Conservation (phyloP, 2,329 filamentous ascomycete species). For the Cladobotryum protrusum region DNA sequence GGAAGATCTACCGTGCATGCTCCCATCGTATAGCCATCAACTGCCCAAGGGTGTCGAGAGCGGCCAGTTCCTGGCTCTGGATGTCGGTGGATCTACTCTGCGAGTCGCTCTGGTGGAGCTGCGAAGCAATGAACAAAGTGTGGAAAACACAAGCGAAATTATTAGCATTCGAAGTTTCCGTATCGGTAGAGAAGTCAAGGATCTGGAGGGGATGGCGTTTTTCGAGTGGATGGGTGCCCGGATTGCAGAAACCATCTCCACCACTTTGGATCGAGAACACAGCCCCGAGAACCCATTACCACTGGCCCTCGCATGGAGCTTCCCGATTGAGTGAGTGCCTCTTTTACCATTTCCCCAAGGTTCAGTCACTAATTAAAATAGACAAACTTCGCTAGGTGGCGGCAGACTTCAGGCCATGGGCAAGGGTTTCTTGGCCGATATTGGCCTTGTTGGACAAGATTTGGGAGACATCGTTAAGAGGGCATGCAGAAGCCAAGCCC, state of each 20-base stretch:
- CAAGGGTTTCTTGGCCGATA: slow-evolving; percentile 56
- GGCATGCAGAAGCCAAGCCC: slow-evolving; percentile 44
- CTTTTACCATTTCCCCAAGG: background rate
- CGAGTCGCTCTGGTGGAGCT: slow-evolving; percentile 59
- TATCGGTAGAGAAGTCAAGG: slow-evolving; percentile 51
- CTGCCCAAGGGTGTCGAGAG: slow-evolving; percentile 54
- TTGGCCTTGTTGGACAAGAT: slow-evolving; percentile 53
- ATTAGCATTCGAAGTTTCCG: slow-evolving; percentile 49
- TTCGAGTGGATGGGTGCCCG: slow-evolving; percentile 63
- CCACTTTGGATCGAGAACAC: slow-evolving; percentile 33
- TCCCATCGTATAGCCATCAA: slow-evolving; percentile 60
- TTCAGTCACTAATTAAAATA: slow-evolving; percentile 22
- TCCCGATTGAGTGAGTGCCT: slow-evolving; percentile 58
- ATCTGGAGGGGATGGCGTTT: slow-evolving; percentile 52
- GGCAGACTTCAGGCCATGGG: slow-evolving; percentile 58
- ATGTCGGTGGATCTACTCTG: slow-evolving; percentile 64
- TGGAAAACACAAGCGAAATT: slow-evolving; percentile 42
- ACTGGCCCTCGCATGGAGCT: slow-evolving; percentile 62
- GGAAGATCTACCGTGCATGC: slow-evolving; percentile 52
- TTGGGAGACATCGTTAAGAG: slow-evolving; percentile 52
- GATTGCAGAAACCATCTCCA: slow-evolving; percentile 50
- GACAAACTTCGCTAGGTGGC: slow-evolving; percentile 57
- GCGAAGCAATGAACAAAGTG: slow-evolving; percentile 35
- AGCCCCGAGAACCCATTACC: slow-evolving; percentile 41
- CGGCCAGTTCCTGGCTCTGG: slow-evolving; percentile 56